Conservation (phyloP, 495 filamentous ascomycete genomes). For the Halenospora varia region DNA sequence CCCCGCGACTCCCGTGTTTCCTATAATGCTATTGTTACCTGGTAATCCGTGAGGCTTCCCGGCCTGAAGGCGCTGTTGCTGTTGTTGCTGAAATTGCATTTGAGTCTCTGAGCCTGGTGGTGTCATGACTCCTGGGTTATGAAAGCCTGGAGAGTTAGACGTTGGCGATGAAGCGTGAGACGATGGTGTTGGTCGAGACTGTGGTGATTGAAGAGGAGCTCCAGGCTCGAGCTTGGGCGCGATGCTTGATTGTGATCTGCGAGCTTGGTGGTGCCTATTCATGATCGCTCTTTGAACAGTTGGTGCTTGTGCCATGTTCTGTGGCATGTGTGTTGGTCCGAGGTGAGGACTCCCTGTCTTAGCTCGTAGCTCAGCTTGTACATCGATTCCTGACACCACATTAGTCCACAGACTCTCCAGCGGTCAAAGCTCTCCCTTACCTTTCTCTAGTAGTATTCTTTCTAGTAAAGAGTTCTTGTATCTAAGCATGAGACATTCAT, state of each 20-base stretch:
- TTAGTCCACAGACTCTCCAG: neutral
- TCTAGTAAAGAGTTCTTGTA: conserved; percentile 98
- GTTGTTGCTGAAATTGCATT: conserved; percentile 39
- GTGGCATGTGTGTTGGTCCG: conserved; percentile 56
- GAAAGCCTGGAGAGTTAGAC: conserved; percentile 65
- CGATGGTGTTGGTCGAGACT: conserved; percentile 75
- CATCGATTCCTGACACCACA: conserved; percentile 73
- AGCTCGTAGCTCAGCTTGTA: conserved; percentile 87
- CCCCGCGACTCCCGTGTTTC: conserved; percentile 27
- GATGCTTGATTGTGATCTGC: conserved; percentile 65
- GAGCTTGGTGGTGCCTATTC: conserved; percentile 63
- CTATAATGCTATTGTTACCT: conserved; percentile 17
- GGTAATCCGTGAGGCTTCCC: conserved; percentile 30
- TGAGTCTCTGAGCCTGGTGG: conserved; percentile 64
- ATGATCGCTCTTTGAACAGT: conserved; percentile 69
- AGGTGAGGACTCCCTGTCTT: conserved; percentile 76
- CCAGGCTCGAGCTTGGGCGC: conserved; percentile 67
- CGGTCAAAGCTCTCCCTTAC: conserved; percentile 36
- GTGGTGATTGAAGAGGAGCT: conserved; percentile 48
- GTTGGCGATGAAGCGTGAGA: conserved; percentile 78
- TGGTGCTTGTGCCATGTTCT: conserved; percentile 60
- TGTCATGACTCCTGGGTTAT: conserved; percentile 63
- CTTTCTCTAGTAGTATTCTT: conserved; percentile 93
- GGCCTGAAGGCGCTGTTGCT: conserved; percentile 36
- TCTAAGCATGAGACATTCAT: conserved; percentile 96